Evolutionary conservation across 306 rosid genomes (phyloP).

Genomic region (Medicago ruthenica): DNA sequence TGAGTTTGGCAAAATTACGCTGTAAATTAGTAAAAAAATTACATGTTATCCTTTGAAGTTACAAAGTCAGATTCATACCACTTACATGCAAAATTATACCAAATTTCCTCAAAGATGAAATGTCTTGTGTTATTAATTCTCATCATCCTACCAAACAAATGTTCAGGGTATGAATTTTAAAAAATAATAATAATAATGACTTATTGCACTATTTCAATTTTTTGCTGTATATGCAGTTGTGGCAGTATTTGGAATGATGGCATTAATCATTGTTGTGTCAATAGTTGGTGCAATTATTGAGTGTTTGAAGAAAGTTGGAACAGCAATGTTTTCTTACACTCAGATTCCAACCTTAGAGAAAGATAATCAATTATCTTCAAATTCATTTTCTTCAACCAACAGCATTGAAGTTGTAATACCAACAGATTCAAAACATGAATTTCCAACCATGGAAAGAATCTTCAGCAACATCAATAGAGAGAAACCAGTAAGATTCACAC

Average conservation of each 20-base stretch:
- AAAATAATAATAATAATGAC: too few relatives aligned
- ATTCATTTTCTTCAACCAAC: conserved; percentile 25
- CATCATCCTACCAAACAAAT: too few relatives aligned
- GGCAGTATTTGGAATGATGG: conserved; percentile 30
- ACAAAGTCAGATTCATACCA: too few relatives aligned
- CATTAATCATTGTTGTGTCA: conserved; percentile 39
- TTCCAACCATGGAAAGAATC: conserved; percentile 58
- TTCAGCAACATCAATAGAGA: conserved; percentile 53
- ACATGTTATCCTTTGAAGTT: too few relatives aligned
- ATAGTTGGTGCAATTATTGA: conserved; percentile 54
- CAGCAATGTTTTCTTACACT: conserved; percentile 47
- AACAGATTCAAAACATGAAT: conserved; percentile 42
- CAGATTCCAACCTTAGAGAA: conserved; percentile 44
- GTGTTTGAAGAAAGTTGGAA: conserved; percentile 63
- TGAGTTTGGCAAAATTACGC: too few relatives aligned
- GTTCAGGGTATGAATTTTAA: too few relatives aligned
- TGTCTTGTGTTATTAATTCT: background rate
- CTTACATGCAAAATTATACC: too few relatives aligned
- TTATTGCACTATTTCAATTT: conserved; percentile 28
- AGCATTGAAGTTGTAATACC: conserved; percentile 38
- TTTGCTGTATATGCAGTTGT: conserved; percentile 33
- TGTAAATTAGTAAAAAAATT: too few relatives aligned
- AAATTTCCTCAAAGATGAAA: background rate
- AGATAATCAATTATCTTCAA: conserved; percentile 6
- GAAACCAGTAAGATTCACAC: conserved; percentile 52